phyloP scores from a whole-genome alignment of 169 alveolate species.

The Plasmodium cynomolgi region DNA sequence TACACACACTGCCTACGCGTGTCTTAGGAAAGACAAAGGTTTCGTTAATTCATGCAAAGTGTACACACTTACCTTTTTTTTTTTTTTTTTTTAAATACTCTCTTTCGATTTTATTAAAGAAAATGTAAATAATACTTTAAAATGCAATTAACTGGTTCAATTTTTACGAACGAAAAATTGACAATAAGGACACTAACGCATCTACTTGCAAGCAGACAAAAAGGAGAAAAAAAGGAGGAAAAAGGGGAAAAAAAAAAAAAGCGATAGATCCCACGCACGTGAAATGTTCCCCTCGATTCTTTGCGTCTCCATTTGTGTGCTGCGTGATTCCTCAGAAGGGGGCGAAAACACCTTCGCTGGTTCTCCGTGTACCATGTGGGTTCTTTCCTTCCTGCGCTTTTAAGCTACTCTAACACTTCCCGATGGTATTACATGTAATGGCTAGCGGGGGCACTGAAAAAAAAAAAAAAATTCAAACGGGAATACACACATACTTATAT shows the following conservation, averaged over 20 bases:
- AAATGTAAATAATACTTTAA: background rate
- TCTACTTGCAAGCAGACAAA: background rate
- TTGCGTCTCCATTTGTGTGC: background rate
- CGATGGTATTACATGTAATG: background rate
- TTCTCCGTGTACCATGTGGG: background rate
- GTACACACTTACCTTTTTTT: background rate
- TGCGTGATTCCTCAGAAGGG: background rate
- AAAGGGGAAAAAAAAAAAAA: background rate
- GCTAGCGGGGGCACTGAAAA: background rate
- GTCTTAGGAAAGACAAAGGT: slow-evolving; percentile 9
- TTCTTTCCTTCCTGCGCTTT: background rate
- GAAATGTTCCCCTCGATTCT: background rate
- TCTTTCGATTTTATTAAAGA: background rate
- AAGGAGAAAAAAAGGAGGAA: background rate
- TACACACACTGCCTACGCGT: slow-evolving; percentile 1
- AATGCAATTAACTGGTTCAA: background rate
- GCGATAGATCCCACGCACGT: background rate
- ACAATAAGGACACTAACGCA: background rate
- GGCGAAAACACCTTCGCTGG: background rate
- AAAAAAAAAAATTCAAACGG: background rate
- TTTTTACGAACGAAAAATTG: background rate
- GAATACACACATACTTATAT: background rate
- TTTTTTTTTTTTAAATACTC: background rate
- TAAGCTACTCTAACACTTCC: background rate
- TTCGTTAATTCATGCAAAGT: background rate